Conservation (phyloP, 2,329 filamentous ascomycete species). For the Fusarium palustre region DNA sequence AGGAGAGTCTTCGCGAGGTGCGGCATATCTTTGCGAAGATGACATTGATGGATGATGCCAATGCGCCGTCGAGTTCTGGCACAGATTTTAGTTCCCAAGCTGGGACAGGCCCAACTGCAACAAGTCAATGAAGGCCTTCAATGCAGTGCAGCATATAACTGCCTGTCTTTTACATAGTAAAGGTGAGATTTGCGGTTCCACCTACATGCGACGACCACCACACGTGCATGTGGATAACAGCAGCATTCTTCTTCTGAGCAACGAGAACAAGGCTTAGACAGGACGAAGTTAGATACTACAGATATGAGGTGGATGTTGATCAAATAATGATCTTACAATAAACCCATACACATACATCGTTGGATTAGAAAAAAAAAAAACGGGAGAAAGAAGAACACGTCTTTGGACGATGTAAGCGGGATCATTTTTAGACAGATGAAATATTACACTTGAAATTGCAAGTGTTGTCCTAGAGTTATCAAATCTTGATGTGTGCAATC, state of each 20-base stretch:
- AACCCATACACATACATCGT: not conserved
- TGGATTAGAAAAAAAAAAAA: not conserved
- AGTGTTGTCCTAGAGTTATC: not conserved
- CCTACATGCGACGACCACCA: not conserved
- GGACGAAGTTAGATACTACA: too few species aligned
- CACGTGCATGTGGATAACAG: not conserved
- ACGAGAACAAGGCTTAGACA: not conserved
- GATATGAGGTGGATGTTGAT: not conserved
- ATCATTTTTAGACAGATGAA: not conserved
- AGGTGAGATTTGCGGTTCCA: not conserved
- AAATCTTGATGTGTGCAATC: not conserved
- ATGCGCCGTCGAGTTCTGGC: conserved; percentile 18
- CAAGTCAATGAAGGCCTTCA: not conserved
- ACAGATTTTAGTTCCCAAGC: not conserved
- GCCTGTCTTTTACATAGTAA: not conserved
- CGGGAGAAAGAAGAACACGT: not conserved
- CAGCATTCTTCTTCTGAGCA: not conserved
- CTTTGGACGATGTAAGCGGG: not conserved
- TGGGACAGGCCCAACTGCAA: not conserved
- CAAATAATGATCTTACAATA: not conserved
- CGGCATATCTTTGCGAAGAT: conserved; percentile 77
- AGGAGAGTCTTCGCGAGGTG: conserved; percentile 78
- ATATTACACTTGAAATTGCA: not conserved
- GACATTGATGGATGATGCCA: conserved; percentile 47
- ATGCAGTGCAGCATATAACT: not conserved